Percentiles rank a stretch among this genome's conserved stretches.
These are phyloP conservation scores for Epichloe hybrida DNA, from an alignment of 2,329 filamentous ascomycete species.

Conservation along the genomic window DNA sequence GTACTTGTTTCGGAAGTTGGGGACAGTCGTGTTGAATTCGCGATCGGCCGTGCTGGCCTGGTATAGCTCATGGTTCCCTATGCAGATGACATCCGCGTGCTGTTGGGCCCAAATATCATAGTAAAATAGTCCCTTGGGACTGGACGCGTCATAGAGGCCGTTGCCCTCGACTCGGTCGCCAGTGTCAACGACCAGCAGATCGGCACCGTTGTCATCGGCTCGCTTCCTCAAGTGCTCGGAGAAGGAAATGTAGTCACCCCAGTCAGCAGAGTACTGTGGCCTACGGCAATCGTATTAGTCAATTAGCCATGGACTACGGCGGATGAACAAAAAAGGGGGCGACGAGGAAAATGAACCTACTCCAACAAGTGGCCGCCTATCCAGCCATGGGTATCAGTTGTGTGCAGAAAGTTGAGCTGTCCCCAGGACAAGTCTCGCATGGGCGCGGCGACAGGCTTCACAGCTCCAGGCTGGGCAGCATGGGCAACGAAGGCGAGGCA, in stretches of 20 bases:
- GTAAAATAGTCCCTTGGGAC: slow-evolving; percentile 76
- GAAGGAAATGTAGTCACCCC: slow-evolving; percentile 96
- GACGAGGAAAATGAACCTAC: slow-evolving; percentile 30
- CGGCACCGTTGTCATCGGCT: slow-evolving; percentile 65
- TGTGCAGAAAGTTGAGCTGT: slow-evolving; percentile 95
- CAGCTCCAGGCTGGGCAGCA: slow-evolving; percentile 64
- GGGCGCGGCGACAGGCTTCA: slow-evolving; percentile 63
- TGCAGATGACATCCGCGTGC: slow-evolving; percentile 68
- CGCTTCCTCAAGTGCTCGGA: slow-evolving; percentile 65
- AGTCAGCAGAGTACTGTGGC: slow-evolving; percentile 86
- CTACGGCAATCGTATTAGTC: slow-evolving; percentile 24
- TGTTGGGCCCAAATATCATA: slow-evolving; percentile 80
- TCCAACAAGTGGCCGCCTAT: slow-evolving; percentile 86
- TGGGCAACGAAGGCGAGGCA: slow-evolving; percentile 20
- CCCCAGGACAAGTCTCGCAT: slow-evolving; percentile 79
- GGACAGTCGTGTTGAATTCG: slow-evolving; percentile 69
- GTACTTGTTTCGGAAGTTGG: slow-evolving; percentile 68
- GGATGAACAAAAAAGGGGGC: neutral
- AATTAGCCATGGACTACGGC: neutral
- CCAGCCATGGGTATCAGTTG: slow-evolving; percentile 94
- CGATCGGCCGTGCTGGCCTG: slow-evolving; percentile 60
- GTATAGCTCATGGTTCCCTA: slow-evolving; percentile 94
- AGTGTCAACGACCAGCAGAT: slow-evolving; percentile 88
- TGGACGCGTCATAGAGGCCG: slow-evolving; percentile 81
- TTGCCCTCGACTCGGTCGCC: slow-evolving; percentile 91